phyloP scores from a whole-genome alignment of 352 stramenopile species.

The Phytopythium delawarense region DNA sequence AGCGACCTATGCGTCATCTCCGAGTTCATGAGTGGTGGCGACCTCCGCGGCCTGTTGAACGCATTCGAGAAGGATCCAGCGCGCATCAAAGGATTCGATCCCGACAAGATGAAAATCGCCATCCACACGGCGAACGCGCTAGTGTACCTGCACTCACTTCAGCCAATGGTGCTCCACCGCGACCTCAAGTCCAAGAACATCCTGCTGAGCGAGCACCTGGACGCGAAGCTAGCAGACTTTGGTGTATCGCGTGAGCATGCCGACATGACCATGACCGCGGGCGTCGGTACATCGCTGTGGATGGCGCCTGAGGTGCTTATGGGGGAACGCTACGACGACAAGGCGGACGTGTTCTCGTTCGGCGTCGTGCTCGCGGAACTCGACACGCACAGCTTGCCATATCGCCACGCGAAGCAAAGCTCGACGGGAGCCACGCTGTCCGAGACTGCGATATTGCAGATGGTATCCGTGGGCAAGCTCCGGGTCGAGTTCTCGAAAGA shows the following conservation, averaged over 20 bases:
- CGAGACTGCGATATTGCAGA: slow-evolving; percentile 40
- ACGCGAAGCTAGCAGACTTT: slow-evolving; percentile 44
- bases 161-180: slow-evolving; percentile 14
- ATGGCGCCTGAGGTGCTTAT: slow-evolving; percentile 43
- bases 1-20: slow-evolving; percentile 25
- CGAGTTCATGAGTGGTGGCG: slow-evolving; percentile 32
- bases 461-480: slow-evolving; percentile 36
- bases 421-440: slow-evolving; percentile 16
- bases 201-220: slow-evolving; percentile 13
- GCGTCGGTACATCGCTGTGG: slow-evolving; percentile 39
- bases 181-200: slow-evolving; percentile 34
- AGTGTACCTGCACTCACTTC: slow-evolving; percentile 16
- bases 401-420: slow-evolving; percentile 21
- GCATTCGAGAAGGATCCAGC: slow-evolving; percentile 4
- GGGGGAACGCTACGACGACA: slow-evolving; percentile 35
- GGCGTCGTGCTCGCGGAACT: slow-evolving; percentile 39
- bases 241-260: slow-evolving; percentile 8
- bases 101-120: slow-evolving; percentile 11
- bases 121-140: slow-evolving; percentile 8
- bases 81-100: slow-evolving; percentile 11
- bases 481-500: slow-evolving; percentile 30
- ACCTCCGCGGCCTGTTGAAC: slow-evolving; percentile 19
- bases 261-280: slow-evolving; percentile 26
- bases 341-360: slow-evolving; percentile 48
- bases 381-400: slow-evolving; percentile 25